phyloP scores from a whole-genome alignment of 106 monocot species.

The Gastrodia elata region DNA sequence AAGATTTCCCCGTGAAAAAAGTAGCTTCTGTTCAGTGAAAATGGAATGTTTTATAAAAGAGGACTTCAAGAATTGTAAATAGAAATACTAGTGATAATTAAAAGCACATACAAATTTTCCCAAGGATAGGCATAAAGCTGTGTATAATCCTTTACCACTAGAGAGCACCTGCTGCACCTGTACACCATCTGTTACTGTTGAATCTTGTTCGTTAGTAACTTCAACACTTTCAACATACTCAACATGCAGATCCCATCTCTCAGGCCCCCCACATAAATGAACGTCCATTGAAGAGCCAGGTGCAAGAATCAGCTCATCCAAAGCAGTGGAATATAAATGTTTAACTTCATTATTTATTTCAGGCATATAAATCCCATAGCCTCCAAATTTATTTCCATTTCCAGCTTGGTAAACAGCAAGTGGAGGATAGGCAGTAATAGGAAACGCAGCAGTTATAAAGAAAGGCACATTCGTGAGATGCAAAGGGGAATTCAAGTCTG shows the following conservation, averaged over 20 bases:
- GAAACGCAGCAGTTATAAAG: constrained; percentile 39
- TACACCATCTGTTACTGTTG: constrained; percentile 14
- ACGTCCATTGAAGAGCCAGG: constrained; percentile 83
- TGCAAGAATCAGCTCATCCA: constrained; percentile 65
- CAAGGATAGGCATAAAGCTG: constrained; percentile 39
- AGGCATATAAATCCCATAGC: constrained; percentile 56
- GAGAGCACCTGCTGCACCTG: constrained; percentile 24
- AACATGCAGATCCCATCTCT: constrained; percentile 54
- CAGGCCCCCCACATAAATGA: constrained; percentile 70
- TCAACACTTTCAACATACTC: constrained; percentile 62
- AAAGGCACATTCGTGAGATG: constrained; percentile 25
- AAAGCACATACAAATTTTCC: constrained; percentile 64
- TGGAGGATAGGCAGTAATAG: constrained; percentile 58
- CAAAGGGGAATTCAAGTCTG: constrained; percentile 28
- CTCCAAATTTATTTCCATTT: constrained; percentile 83
- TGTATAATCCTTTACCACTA: constrained; percentile 35
- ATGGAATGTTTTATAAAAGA: background rate
- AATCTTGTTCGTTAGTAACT: constrained; percentile 27
- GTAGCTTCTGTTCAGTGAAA: constrained; percentile 46
- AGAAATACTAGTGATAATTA: background rate
- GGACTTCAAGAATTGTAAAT: background rate
- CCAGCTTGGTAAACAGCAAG: constrained; percentile 57
- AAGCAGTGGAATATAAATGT: constrained; percentile 18
- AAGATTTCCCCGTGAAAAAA: constrained; percentile 91
- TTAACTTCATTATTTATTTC: constrained; percentile 18